Evolutionary conservation across 345 rosid species (phyloP).

Genomic region (Heritiera littoralis): DNA sequence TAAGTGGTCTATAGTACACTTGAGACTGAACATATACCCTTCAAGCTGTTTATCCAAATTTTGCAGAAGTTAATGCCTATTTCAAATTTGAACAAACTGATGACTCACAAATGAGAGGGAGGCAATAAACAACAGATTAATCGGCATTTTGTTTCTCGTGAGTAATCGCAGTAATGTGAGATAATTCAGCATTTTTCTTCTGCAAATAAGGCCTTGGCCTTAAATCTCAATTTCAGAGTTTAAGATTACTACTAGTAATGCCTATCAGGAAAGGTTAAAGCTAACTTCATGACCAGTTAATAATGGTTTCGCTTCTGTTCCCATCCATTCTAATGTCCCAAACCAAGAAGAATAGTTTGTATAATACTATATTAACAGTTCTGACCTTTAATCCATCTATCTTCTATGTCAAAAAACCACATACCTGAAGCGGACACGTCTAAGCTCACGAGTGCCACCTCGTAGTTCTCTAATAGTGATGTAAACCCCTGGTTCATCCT

Average conservation of each 20-base stretch:
- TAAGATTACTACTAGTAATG: background rate
- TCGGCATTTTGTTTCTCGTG: background rate
- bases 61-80: background rate
- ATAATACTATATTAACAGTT: constrained; percentile 2
- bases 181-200: background rate
- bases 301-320: background rate
- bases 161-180: background rate
- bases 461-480: constrained; percentile 79
- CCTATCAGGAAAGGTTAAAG: background rate
- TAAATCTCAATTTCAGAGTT: background rate
- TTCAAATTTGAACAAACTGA: background rate
- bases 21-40: background rate
- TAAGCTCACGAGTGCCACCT: constrained; percentile 81
- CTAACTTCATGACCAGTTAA: background rate
- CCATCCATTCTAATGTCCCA: background rate
- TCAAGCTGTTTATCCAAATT: background rate
- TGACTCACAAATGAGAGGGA: background rate
- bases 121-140: background rate
- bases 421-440: constrained; percentile 96
- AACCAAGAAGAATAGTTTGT: background rate
- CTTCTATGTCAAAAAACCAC: constrained; percentile 13
- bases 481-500: constrained; percentile 94
- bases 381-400: background rate
- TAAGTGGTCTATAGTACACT: background rate
- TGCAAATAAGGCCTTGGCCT: background rate